Base-by-base conservation (phyloP, 2,329 filamentous ascomycete genomes). In the Gnomoniopsis smithogilvyi region DNA sequence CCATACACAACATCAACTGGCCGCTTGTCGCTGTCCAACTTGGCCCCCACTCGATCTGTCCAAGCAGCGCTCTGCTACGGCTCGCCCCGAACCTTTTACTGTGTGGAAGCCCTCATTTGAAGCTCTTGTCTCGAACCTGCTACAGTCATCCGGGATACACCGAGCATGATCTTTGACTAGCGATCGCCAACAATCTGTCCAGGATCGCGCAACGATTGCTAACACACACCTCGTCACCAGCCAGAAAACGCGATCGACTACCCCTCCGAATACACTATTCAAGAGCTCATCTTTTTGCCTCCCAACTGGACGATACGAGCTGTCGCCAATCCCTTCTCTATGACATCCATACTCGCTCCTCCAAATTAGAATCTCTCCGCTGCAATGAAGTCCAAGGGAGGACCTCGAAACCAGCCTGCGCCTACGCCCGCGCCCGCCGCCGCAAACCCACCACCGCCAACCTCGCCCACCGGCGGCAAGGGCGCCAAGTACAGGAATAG, bases 401-500 rank as follows among this genome's bases (percentile, higher is more conserved):
- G 67, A 65, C 66, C 67, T 60, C 67, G 71, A 56, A 65, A 67
- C 58, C 65, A 68, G 54, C 67, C 66, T 26, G 64, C 67, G 54
- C 63, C 66, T 50, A 60, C 66, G 17, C 54, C 65, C 21, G 62
- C 63, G 30, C 47, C 65, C 30, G 60, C 65, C 14, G 56, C 51
- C 8, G 81, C 80, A 80, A 73, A 74, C 79, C 72, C 81, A 80
- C 71, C 77, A 78, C 70, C 76, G 64, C 78, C 83, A 67, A 71
- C 78, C 64, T 83, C 82, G 61, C 79, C 83, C 54, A 77, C 76
- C 61, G 74, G 75, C 52, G 45, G 46, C 36, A 82, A 79, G 69
- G 66, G 72, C 59, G 79, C 85, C 30, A 87, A 86, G 67, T 87
- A 87, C 69, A 84, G 80, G 62, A 88, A 87, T 68, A 87, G 87